Percentiles rank a stretch among this genome's conserved stretches.
Conservation (phyloP, 768 basidiomycete genomes). For the Inosperma sp. region DNA sequence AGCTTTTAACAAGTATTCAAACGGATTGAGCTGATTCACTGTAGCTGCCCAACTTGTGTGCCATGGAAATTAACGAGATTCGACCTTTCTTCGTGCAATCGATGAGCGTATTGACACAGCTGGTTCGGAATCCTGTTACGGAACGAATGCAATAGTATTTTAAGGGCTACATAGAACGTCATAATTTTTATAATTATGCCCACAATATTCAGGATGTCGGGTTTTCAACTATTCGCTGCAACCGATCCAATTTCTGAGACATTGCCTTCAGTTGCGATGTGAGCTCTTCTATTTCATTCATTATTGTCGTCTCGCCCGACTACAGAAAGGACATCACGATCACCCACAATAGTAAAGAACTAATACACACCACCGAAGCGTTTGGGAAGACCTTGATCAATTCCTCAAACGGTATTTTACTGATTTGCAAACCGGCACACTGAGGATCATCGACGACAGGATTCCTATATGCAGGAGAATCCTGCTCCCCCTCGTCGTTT, state of each 20-base stretch:
- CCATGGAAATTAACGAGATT: slow-evolving; percentile 94
- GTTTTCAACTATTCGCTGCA: slow-evolving; percentile 2
- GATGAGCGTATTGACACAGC: slow-evolving; percentile 67
- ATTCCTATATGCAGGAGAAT: slow-evolving; percentile 50
- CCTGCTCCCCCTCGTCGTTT: slow-evolving; percentile 54
- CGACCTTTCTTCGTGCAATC: slow-evolving; percentile 82
- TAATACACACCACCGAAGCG: slow-evolving; percentile 56
- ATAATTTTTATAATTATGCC: not conserved
- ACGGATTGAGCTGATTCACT: not conserved
- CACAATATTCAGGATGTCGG: not conserved
- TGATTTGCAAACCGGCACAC: slow-evolving; percentile 57
- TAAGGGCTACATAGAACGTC: not conserved
- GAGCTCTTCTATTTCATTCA: slow-evolving; percentile 59
- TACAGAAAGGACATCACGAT: slow-evolving; percentile 24
- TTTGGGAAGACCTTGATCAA: slow-evolving; percentile 71
- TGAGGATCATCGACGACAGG: slow-evolving; percentile 57
- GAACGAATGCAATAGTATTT: slow-evolving; percentile 12
- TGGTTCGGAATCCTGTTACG: slow-evolving; percentile 34
- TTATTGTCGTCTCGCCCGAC: slow-evolving; percentile 67
- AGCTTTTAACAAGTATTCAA: slow-evolving; percentile 21
- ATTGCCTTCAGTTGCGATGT: slow-evolving; percentile 42
- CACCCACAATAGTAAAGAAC: slow-evolving; percentile 3
- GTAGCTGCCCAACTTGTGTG: slow-evolving; percentile 78
- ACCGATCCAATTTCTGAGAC: slow-evolving; percentile 34
- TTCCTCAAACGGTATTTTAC: slow-evolving; percentile 64